Evolutionary conservation across 2,329 filamentous ascomycete species (phyloP).

Genomic region (Trichoderma atroviride): DNA sequence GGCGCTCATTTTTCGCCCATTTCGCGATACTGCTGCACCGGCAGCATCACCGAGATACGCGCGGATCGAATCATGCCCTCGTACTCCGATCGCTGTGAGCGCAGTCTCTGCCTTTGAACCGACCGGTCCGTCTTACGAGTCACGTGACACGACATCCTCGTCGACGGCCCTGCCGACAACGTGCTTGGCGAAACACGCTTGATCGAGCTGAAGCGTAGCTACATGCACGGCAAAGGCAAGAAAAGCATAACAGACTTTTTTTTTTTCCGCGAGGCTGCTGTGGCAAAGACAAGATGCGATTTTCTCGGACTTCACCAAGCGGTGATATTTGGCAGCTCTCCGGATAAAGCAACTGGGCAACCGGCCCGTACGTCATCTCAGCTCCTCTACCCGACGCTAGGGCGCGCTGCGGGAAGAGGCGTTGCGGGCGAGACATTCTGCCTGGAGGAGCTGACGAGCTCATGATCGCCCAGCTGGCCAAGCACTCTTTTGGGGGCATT

Average conservation of each 20-base stretch:
- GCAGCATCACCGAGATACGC: neutral
- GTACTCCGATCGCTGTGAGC: neutral
- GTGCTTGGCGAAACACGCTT: neutral
- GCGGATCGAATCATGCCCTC: neutral
- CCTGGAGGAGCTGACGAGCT: neutral
- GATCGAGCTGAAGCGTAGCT: neutral
- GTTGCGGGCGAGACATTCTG: neutral
- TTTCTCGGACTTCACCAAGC: neutral
- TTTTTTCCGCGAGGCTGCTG: neutral
- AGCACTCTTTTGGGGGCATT: neutral
- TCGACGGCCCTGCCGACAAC: slow-evolving; percentile 7
- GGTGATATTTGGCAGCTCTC: neutral
- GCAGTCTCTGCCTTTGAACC: neutral
- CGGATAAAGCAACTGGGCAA: neutral
- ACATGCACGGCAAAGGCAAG: neutral
- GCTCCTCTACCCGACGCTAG: neutral
- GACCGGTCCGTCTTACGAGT: neutral
- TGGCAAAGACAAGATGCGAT: neutral
- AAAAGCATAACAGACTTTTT: neutral
- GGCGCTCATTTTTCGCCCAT: neutral
- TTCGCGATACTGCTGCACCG: neutral
- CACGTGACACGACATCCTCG: slow-evolving; percentile 5
- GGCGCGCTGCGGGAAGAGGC: neutral
- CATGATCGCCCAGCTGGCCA: neutral
- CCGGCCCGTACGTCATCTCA: neutral